These are phyloP conservation scores for Gastrolobium villosum DNA, from an alignment of 306 rosid genomes.

Conservation along the genomic window DNA sequence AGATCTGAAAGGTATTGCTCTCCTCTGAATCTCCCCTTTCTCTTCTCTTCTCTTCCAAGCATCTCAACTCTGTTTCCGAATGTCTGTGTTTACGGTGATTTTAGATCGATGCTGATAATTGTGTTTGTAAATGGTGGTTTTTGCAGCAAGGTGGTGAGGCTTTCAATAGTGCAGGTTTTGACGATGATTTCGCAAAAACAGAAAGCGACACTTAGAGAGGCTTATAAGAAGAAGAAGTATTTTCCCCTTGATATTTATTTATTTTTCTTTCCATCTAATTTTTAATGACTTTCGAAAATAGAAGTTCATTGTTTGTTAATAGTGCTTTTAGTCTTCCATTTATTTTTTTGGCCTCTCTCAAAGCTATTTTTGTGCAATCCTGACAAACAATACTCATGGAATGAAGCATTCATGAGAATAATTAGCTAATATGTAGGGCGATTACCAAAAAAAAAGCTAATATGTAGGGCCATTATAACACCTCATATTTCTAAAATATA, in stretches of 20 bases:
- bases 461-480: no score
- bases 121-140: not conserved
- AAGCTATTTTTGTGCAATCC: not conserved
- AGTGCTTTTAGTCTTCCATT: constrained; percentile 7
- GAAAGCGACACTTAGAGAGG: constrained; percentile 85
- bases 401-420: not conserved
- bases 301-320: not conserved
- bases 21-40: no score
- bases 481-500: no score
- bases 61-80: no score
- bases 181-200: constrained; percentile 93
- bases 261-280: not conserved
- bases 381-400: not conserved
- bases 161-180: constrained; percentile 90
- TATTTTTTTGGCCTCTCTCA: not conserved
- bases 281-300: not conserved
- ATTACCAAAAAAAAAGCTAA: no score
- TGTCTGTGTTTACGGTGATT: not conserved
- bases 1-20: no score
- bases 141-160: constrained; percentile 84
- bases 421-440: no score
- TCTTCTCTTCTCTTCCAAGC: no score
- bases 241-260: not conserved
- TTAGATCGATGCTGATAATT: not conserved
- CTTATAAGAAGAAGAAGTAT: constrained; percentile 77